These are phyloP conservation scores for Aspergillus piperis DNA, from an alignment of 2,329 filamentous ascomycete species.

Conservation along the genomic window DNA sequence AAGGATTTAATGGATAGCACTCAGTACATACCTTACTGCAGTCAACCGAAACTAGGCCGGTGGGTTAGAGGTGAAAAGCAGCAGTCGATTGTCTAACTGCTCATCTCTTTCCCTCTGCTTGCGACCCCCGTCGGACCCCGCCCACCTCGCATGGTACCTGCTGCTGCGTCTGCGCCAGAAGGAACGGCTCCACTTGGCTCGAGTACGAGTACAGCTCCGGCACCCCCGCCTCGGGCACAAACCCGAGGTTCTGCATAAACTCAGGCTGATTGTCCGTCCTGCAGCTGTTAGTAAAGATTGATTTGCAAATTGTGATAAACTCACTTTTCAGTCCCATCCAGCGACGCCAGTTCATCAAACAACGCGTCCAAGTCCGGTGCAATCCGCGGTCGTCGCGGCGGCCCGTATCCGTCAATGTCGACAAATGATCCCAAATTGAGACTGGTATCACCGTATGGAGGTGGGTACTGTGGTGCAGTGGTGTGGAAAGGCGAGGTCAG, in stretches of 20 bases:
- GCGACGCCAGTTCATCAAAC: constrained; percentile 60
- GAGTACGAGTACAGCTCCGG: constrained; percentile 41
- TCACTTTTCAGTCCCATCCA: constrained; percentile 56
- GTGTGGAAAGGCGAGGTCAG: constrained; percentile 27
- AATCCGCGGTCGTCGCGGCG: constrained; percentile 32
- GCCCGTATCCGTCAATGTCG: constrained; percentile 33
- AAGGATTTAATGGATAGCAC: too few relatives aligned
- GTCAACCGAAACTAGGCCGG: too few relatives aligned
- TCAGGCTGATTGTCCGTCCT: constrained; percentile 39
- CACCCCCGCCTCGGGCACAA: constrained; percentile 38
- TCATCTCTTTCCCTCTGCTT: constrained; percentile 17
- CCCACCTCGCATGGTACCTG: constrained; percentile 20
- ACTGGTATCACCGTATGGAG: constrained; percentile 30
- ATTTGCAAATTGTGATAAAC: neutral
- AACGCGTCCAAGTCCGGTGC: constrained; percentile 50
- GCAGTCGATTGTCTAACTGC: neutral
- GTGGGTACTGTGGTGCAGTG: constrained; percentile 27
- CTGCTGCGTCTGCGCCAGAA: constrained; percentile 35
- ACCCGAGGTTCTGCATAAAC: constrained; percentile 44
- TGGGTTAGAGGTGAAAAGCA: too few relatives aligned
- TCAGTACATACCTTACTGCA: too few relatives aligned
- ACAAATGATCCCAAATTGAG: constrained; percentile 30
- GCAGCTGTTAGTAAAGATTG: neutral
- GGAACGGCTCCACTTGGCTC: constrained; percentile 36
- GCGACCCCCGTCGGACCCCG: constrained; percentile 25